Conservation (phyloP, 2,329 filamentous ascomycete genomes). For the Cyphellophora europaea region DNA sequence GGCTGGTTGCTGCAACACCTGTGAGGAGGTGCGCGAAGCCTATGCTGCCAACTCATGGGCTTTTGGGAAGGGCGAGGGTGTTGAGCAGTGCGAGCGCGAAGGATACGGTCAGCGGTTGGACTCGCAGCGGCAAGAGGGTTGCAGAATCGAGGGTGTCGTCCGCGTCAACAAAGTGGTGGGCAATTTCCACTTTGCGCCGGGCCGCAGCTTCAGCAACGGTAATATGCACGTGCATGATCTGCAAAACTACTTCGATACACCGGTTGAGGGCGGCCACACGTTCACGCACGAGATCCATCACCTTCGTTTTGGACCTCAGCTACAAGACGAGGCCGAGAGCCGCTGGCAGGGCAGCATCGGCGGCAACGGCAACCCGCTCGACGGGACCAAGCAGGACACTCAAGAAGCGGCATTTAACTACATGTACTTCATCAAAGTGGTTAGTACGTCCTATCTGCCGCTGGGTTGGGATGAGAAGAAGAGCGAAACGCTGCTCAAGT, state of each 20-base stretch:
- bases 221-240: conserved; percentile 98
- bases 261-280: conserved; percentile 62
- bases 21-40: conserved; percentile 90
- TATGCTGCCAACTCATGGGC: conserved; percentile 87
- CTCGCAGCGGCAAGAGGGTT: conserved; percentile 81
- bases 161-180: conserved; percentile 97
- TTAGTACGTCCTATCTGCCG: conserved; percentile 88
- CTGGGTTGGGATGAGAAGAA: conserved; percentile 70
- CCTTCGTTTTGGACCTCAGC: conserved; percentile 83
- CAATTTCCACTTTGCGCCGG: conserved; percentile 97
- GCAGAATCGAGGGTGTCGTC: conserved; percentile 82
- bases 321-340: conserved; percentile 61
- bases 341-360: conserved; percentile 49
- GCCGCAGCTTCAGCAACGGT: conserved; percentile 88
- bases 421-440: conserved; percentile 99
- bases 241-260: conserved; percentile 81
- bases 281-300: conserved; percentile 85
- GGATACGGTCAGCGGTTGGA: conserved; percentile 87
- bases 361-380: conserved; percentile 67
- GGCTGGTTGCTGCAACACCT: conserved; percentile 90
- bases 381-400: conserved; percentile 67
- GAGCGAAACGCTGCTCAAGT: conserved; percentile 27
- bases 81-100: conserved; percentile 92
- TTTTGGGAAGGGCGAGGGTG: conserved; percentile 82
- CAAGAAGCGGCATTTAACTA: conserved; percentile 82